Base-by-base conservation (phyloP, 2,329 filamentous ascomycete species). In the Curvularia sp. region DNA sequence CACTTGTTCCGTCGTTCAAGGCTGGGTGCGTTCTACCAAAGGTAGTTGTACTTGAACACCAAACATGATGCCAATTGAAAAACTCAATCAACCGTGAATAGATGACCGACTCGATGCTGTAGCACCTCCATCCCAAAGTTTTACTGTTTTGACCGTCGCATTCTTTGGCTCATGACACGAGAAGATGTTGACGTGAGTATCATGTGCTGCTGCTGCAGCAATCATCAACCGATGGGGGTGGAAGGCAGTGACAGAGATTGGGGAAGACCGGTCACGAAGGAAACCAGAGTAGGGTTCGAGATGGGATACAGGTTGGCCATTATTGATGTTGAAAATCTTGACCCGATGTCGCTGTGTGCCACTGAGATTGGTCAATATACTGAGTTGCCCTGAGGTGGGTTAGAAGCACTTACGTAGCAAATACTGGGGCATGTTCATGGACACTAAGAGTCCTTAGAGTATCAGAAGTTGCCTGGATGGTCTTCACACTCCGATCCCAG, bases 351-450 rank as follows among this genome's bases (percentile, higher is more conserved):
- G 86, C 55, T 93, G 93, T 25, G 93, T 95, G 69, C 95, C 95
- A 61, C 93, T 97, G 68, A 18, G 12, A 34, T 4, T 4, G 43
- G 43, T 71, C 49, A 71, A 64, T 53, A 34, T 43, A 6, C 46
- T 49, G 13, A 49, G 41, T n/a, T 19, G 25, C 23, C 87, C 89
- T 19, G 4, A 32, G 84, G 5, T 3, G 5, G 88, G 90, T 93
- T 87, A 67, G 18, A 4, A 9, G 27, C 36, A 67, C 68, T 68
- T 66, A 69, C 68, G 60, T 66, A 30, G 92, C 92, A 81, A 99
- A 97, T 12, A 99, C 93, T 25, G 95, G 95, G 53, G 96, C 87
- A 78, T 99, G 95, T 78, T 99, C 95, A 76, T 99, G 95, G 41
- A 95, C 93, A 75, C 91, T 95, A 56, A 96, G 85, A 18, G 92